Evolutionary conservation across 1,139 yeast genomes (phyloP).

Genomic region (Wickerhamomyces sp.): DNA sequence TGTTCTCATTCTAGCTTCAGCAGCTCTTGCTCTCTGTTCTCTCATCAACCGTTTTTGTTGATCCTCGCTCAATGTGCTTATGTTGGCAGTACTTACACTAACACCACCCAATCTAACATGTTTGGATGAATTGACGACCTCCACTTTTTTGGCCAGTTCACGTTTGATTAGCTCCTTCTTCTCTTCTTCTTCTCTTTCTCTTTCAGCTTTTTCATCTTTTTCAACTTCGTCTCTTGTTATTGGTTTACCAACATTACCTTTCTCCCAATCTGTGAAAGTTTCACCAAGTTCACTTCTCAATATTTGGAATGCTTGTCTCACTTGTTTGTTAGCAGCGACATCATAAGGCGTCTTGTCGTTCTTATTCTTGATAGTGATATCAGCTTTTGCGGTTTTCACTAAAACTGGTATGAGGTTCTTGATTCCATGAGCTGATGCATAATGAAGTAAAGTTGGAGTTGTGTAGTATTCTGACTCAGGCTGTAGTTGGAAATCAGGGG

Average conservation of each 20-base stretch:
- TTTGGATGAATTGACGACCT: conserved; percentile 15
- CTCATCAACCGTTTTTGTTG: conserved; percentile 79
- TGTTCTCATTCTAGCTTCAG: conserved; percentile 70
- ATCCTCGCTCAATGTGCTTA: conserved; percentile 48
- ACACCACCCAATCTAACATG: conserved; percentile 25
- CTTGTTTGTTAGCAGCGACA: conserved; percentile 38
- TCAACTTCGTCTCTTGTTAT: conserved; percentile 61
- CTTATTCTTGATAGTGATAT: conserved; percentile 54
- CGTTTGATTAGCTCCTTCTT: conserved; percentile 28
- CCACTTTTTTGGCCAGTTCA: conserved; percentile 28
- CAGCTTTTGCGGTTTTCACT: conserved; percentile 60
- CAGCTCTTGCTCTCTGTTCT: conserved; percentile 95
- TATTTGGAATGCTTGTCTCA: conserved; percentile 58
- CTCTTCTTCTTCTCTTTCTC: conserved; percentile 24
- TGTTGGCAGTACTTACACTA: conserved; percentile 23
- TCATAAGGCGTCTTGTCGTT: conserved; percentile 66
- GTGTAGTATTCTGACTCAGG: conserved; percentile 49
- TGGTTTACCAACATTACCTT: conserved; percentile 63
- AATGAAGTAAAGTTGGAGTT: conserved; percentile 77
- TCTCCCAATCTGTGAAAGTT: conserved; percentile 59
- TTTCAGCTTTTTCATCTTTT: conserved; percentile 38
- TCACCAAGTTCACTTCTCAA: conserved; percentile 70
- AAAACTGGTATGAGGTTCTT: conserved; percentile 65
- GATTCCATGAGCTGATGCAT: conserved; percentile 65
- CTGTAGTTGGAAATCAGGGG: conserved; percentile 44